These are phyloP conservation scores for Geranium incanum DNA, from an alignment of 441 rosid species.

Conservation along the genomic window DNA sequence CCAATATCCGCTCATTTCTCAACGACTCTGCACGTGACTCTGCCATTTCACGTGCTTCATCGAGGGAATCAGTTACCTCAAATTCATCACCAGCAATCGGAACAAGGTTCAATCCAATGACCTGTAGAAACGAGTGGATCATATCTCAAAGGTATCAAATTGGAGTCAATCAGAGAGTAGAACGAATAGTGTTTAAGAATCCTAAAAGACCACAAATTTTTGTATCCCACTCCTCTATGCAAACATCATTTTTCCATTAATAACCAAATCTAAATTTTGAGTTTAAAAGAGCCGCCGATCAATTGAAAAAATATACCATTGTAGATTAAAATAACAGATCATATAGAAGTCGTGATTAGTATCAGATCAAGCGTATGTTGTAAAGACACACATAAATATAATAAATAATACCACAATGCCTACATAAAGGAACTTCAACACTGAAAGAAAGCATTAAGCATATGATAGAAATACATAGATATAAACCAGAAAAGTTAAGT, in stretches of 20 bases:
- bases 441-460: background rate
- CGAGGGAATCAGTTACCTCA: constrained; percentile 73
- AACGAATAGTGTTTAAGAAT: background rate
- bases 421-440: background rate
- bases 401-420: background rate
- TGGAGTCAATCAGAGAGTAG: background rate
- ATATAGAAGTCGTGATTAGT: too few species aligned
- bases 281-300: background rate
- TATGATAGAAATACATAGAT: background rate
- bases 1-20: constrained; percentile 74
- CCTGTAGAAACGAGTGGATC: constrained; percentile 36
- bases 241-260: background rate
- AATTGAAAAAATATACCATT: background rate
- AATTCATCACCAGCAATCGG: constrained; percentile 90
- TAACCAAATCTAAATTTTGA: background rate
- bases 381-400: background rate
- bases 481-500: constrained; percentile 4
- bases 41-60: constrained; percentile 80
- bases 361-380: too few species aligned
- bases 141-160: background rate
- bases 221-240: background rate
- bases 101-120: constrained; percentile 77
- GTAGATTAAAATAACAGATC: too few species aligned
- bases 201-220: background rate
- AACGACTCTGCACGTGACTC: constrained; percentile 58